Evolutionary conservation across 2,329 filamentous ascomycete genomes (phyloP), one percentile per base, ranked within the genome.

Genomic region (Claviceps africana): DNA sequence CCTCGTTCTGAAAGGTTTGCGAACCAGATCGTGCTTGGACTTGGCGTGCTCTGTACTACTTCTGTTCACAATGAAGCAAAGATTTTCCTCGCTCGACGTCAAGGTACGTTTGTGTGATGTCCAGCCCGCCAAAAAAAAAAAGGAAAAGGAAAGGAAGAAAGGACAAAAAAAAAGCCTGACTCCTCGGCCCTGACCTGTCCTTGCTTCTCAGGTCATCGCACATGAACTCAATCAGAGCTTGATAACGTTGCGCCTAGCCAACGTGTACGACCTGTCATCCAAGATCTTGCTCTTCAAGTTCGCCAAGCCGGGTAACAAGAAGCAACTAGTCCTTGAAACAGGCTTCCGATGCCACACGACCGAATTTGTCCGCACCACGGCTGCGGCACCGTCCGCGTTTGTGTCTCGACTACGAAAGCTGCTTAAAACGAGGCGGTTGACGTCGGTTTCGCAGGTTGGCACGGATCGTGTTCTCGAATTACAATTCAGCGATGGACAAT

Each of bases 231-330:
- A 88, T 54, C 74, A 79, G 56, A 79, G 77, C 57, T 77, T 98
- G 51, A 80, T 85, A 54, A 81, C 81, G 54, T 76, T 97, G 56
- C 86, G 93, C 57, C 79, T 97, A 49, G 82, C 87, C 56, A 98
- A 98, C 65, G 84, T 96, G 66, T 97, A 98, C 72, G 93, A 98
- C 67, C 81, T 98, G 54, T 95, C 88, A 56, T 89, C 89, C 58
- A 89, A 91, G 64, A 96, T 97, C 63, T 88, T 97, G 64, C 82
- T 97, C 28, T 79, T 98, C 68, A 97, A 96, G 65, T 93, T 98
- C 64, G 83, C 89, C 52, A 95, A 93, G 66, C 88, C 91, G 44
- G 84, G 91, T 63, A 79, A 84, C 59, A 89, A 90, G 68, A 85
- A 93, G 65, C 91, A 97, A 66, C 76, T 98, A 30, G 75, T 98